Evolutionary conservation across 805 yeast species (phyloP), one percentile per base, ranked within the genome.

Genomic region (Kazachstania bromeliacearum): DNA sequence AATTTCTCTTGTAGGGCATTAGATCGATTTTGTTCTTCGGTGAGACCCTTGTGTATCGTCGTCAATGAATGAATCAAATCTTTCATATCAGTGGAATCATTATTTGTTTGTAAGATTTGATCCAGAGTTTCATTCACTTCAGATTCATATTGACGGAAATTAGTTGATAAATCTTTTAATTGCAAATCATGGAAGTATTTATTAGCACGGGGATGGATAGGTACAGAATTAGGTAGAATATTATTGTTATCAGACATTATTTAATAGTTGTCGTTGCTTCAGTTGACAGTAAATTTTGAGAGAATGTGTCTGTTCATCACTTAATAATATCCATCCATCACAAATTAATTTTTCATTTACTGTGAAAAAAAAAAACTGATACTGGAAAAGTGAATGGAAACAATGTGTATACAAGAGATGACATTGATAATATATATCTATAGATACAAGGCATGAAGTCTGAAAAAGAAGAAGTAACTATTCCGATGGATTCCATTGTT

Each of bases 401-500:
- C n/a, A n/a, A n/a, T n/a, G n/a, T n/a, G n/a, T n/a, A n/a, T n/a
- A n/a, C n/a, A n/a, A n/a, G n/a, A n/a, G n/a, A n/a, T n/a, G n/a
- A n/a, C n/a, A n/a, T n/a, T n/a, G n/a, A n/a, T n/a, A n/a, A n/a
- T n/a, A n/a, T n/a, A n/a, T n/a, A n/a, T n/a, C n/a, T n/a, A n/a
- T n/a, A n/a, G n/a, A n/a, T n/a, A n/a, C n/a, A n/a, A n/a, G n/a
- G n/a, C n/a, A n/a, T n/a, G n/a, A n/a, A n/a, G n/a, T n/a, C n/a
- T n/a, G n/a, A n/a, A n/a, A n/a, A n/a, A n/a, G n/a, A n/a, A n/a
- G n/a, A n/a, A n/a, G n/a, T n/a, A n/a, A n/a, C n/a, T n/a, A n/a
- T n/a, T n/a, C n/a, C n/a, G n/a, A 45, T 51, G 48, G 45, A 43
- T n/a, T 42, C 46, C 12, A 39, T 46, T 27, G 46, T 57, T 28